Evolutionary conservation across 441 rosid genomes (phyloP).

Genomic region (Erodium texanum): DNA sequence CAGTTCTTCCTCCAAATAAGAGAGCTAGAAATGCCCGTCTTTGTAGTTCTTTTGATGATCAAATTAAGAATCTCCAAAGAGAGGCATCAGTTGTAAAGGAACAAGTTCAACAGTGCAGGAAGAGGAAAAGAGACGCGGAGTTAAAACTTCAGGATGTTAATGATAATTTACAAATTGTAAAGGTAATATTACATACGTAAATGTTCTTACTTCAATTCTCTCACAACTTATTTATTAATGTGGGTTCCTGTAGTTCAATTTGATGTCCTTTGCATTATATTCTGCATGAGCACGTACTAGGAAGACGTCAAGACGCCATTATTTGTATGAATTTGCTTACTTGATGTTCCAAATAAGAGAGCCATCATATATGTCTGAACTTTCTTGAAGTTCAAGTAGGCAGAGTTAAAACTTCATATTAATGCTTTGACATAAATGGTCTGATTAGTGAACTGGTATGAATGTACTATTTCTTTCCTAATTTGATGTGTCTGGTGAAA

Average conservation of each 20-base stretch:
- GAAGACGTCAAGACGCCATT: background rate
- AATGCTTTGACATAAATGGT: background rate
- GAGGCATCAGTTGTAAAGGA: constrained; percentile 27
- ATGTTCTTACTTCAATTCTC: background rate
- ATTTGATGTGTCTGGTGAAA: background rate
- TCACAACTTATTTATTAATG: background rate
- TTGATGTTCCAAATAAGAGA: too few relatives aligned
- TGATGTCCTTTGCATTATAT: constrained; percentile 8
- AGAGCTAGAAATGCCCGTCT: constrained; percentile 56
- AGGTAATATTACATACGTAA: constrained; percentile 36
- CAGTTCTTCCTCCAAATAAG: constrained; percentile 61
- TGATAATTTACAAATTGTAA: constrained; percentile 29
- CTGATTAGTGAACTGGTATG: background rate
- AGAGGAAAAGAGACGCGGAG: constrained; percentile 54
- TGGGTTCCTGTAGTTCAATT: background rate
- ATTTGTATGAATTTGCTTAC: background rate
- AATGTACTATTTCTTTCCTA: background rate
- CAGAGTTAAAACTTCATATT: background rate
- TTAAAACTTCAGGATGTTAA: constrained; percentile 41
- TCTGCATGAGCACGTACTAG: background rate
- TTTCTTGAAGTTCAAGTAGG: constrained; percentile 5
- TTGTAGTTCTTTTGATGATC: constrained; percentile 72
- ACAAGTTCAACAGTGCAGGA: constrained; percentile 44
- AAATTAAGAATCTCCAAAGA: constrained; percentile 56
- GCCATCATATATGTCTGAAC: too few relatives aligned